Evolutionary conservation across 2,329 filamentous ascomycete genomes (phyloP).

Genomic region (Fusarium pilosicola): DNA sequence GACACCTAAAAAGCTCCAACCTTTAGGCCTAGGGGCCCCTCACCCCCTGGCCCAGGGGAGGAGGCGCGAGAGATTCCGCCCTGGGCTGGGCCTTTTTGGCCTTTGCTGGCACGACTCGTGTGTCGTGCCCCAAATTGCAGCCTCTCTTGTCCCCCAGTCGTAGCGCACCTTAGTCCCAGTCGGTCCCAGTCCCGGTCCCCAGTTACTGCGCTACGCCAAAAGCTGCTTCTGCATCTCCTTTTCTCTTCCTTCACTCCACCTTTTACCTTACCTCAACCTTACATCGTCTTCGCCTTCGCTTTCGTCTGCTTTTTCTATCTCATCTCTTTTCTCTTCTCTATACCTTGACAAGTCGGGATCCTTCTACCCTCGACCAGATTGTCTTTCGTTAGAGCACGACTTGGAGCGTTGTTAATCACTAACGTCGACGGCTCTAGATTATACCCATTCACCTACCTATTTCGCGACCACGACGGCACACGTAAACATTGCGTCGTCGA

Average conservation of each 20-base stretch:
- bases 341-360: constrained; percentile 33
- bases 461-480: constrained; percentile 31
- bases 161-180: neutral
- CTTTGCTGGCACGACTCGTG: constrained; percentile 47
- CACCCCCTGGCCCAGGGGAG: constrained; percentile 45
- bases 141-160: constrained; percentile 34
- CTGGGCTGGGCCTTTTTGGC: constrained; percentile 44
- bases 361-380: constrained; percentile 18
- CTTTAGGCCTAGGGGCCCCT: constrained; percentile 27
- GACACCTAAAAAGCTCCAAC: constrained; percentile 19
- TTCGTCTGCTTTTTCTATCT: constrained; percentile 31
- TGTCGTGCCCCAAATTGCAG: constrained; percentile 47
- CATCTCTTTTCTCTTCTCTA: constrained; percentile 38
- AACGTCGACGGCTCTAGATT: constrained; percentile 30
- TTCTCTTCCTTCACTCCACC: constrained; percentile 45
- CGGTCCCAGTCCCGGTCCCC: neutral
- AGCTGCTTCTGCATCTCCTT: constrained; percentile 46
- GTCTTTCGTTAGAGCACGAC: constrained; percentile 36
- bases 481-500: constrained; percentile 31
- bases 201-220: constrained; percentile 44
- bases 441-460: neutral
- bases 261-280: constrained; percentile 34
- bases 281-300: constrained; percentile 38
- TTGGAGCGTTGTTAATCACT: constrained; percentile 31
- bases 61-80: constrained; percentile 46